Base-by-base conservation (phyloP, 495 filamentous ascomycete species). In the Hypoxylon fragiforme region DNA sequence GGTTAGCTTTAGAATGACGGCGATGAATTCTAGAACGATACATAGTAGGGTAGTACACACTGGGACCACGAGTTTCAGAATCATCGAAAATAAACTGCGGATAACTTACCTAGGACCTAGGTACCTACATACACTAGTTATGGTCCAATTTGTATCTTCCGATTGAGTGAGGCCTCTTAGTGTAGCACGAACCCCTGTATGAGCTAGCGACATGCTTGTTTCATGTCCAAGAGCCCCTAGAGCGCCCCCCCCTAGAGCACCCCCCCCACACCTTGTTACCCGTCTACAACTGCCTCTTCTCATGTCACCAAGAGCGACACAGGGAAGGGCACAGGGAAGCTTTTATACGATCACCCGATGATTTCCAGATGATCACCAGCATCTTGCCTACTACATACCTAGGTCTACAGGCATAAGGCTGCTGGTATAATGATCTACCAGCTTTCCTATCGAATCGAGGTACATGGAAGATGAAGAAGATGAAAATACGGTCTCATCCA, bases 51-150 rank as follows among this genome's bases (percentile, higher is more conserved):
- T n/a, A n/a, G n/a, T n/a, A n/a, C n/a, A n/a, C n/a, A n/a, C 50
- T 45, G 43, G 37, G 46, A 48, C 49, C 34, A 15, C 42, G 34
- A 9, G 52, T 51, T 53, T 56, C 47, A 44, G 45, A 54, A 51
- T 51, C 57, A 47, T 61, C 24, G 57, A 51, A 51, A 43, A 41
- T 41, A 36, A 50, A 7, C 24, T 28, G 19, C 28, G n/a, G n/a
- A n/a, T n/a, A n/a, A n/a, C n/a, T n/a, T n/a, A n/a, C n/a, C n/a
- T n/a, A n/a, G n/a, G n/a, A n/a, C n/a, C n/a, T n/a, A n/a, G n/a
- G n/a, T n/a, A n/a, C n/a, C n/a, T n/a, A n/a, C n/a, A n/a, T n/a
- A n/a, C n/a, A n/a, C n/a, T n/a, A n/a, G n/a, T n/a, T n/a, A 32
- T 56, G 51, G 52, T 32, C 22, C 51, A 47, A 62, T 49, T 26